Evolutionary conservation across 345 rosid species (phyloP).

Genomic region (Hypericum androsaemum): DNA sequence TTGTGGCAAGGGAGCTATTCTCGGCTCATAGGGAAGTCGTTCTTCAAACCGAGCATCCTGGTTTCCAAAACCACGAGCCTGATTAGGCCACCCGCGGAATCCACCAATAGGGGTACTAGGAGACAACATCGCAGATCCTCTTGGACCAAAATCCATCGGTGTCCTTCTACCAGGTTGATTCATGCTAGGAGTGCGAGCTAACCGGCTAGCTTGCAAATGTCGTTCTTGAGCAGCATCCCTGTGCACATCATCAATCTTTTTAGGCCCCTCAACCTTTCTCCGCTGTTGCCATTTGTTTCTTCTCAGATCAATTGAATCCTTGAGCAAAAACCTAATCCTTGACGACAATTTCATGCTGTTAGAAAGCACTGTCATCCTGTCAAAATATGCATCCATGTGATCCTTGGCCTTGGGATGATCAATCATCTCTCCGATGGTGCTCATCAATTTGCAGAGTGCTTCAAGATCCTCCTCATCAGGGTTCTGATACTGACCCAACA

Average conservation of each 20-base stretch:
- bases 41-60: constrained; percentile 81
- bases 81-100: constrained; percentile 55
- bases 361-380: constrained; percentile 53
- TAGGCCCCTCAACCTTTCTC: constrained; percentile 99
- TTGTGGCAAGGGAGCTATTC: constrained; percentile 69
- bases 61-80: constrained; percentile 45
- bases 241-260: constrained; percentile 95
- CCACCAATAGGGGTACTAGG: constrained; percentile 61
- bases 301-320: constrained; percentile 78
- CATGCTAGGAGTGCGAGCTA: constrained; percentile 54
- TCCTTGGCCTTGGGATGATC: constrained; percentile 63
- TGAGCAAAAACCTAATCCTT: constrained; percentile 89
- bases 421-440: constrained; percentile 84
- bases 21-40: constrained; percentile 56
- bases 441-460: constrained; percentile 87
- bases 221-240: constrained; percentile 98
- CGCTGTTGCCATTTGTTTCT: constrained; percentile 95
- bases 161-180: constrained; percentile 53
- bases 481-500: constrained; percentile 62
- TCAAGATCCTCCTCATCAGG: constrained; percentile 94
- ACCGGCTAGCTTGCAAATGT: constrained; percentile 62
- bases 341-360: constrained; percentile 63
- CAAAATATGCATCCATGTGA: constrained; percentile 73
- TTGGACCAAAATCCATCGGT: constrained; percentile 61
- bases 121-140: constrained; percentile 56